Base-by-base conservation (phyloP, 2,329 filamentous ascomycete genomes). In the Botrytis porri region DNA sequence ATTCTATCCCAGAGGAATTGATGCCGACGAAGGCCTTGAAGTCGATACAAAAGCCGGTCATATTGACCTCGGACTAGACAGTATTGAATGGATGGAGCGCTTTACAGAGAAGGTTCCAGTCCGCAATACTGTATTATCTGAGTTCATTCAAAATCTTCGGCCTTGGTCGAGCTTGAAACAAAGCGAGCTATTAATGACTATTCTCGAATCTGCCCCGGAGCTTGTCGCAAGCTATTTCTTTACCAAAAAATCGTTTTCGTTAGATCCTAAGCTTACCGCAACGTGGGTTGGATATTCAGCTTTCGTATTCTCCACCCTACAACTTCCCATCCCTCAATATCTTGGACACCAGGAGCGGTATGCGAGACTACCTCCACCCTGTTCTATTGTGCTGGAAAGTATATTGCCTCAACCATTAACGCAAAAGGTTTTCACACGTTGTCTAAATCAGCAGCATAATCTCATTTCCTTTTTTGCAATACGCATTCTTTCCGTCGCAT, bases 251-350 rank as follows among this genome's bases (percentile, higher is more conserved):
- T 88, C 91, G 71, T 96, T 98, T 78, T 89, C 91, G 0, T 94
- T 97, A 75, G 95, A 98, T 60, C 95, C 96, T 0, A 98, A 97
- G 80, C 86, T 97, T 8, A 96, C 94, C 4, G 91, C 94, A 62
- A 96, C 94, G 0, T 99, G 96, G 96, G 93, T 98, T 77, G 95
- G 95, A 60, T 97, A 97, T 80, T 94, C 94, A 0, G 90, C 94
- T 0, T 93, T 98, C 75, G 83, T 99, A 8, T 97, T 97, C 82
- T 92, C 92, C 74, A 89, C 91, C 1, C 89, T 98, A 63, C 88
- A 91, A 73, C 84, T 97, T 51, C 89, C 91, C 1, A 85, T 97
- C 3, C 95, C 95, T 3, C 80, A 84, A 39, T 88, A 88, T 74
- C 93, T 95, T 79, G 94, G 94, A 20, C 88, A 90, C 77, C 85